phyloP scores from a whole-genome alignment of 2,329 filamentous ascomycete species.

The Arthroderma uncinatum region DNA sequence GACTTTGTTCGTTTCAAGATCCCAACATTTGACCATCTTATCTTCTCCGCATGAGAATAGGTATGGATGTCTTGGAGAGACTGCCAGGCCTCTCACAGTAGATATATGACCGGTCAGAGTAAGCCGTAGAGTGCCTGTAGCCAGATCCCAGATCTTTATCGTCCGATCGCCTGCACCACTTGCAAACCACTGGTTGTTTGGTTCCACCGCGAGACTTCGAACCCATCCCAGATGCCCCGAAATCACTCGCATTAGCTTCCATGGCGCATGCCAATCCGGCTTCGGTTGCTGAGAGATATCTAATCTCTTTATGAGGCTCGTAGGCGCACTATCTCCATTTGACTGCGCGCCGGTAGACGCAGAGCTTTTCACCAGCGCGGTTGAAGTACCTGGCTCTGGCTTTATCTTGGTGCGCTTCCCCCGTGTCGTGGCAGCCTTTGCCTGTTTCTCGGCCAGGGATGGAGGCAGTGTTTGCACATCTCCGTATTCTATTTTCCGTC shows the following conservation, averaged over 20 bases:
- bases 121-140: conserved; percentile 68
- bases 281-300: conserved; percentile 54
- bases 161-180: conserved; percentile 90
- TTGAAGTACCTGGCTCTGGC: conserved; percentile 46
- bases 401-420: conserved; percentile 52
- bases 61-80: conserved; percentile 88
- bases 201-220: conserved; percentile 76
- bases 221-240: conserved; percentile 97
- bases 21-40: conserved; percentile 99
- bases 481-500: conserved; percentile 56
- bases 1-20: conserved; percentile 98
- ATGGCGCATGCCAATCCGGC: conserved; percentile 94
- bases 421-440: conserved; percentile 50
- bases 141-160: conserved; percentile 98
- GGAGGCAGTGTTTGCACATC: conserved; percentile 66
- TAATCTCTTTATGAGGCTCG: conserved; percentile 52
- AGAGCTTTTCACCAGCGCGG: conserved; percentile 43
- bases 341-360: conserved; percentile 24
- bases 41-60: conserved; percentile 97
- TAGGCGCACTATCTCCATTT: conserved; percentile 39
- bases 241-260: conserved; percentile 97
- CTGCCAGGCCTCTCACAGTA: conserved; percentile 80
- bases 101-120: conserved; percentile 92
- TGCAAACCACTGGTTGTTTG: conserved; percentile 95
- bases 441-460: conserved; percentile 67